Base-by-base conservation (phyloP, 2,329 filamentous ascomycete genomes). In the Aspergillus ustus region DNA sequence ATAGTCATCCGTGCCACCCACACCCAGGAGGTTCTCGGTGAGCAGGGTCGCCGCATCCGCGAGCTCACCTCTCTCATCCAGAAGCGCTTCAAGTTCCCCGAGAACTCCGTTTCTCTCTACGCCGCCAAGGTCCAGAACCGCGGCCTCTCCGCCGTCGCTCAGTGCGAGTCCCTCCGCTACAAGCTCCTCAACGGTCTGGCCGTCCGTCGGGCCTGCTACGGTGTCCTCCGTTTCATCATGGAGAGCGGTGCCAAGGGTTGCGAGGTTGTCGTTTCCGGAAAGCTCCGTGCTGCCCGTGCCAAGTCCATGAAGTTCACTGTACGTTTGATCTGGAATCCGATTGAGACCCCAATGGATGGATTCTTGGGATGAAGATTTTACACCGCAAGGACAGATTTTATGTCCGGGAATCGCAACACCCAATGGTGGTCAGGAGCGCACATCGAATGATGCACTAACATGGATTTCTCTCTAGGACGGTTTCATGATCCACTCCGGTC, bases 271-370 rank as follows among this genome's bases (percentile, higher is more conserved):
- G 95, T 99, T 73, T 97, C 93, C 74, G 95, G 95, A 83, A 99
- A 99, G 90, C 91, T 99, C 76, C 91, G 95, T 80, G 95, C 95
- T 82, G 95, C 95, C 78, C 93, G 95, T 87, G 95, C 95, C 84
- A 99, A 99, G 92, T 92, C 88, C 86, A 99, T 99, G 95, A 99
- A 99, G 91, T 99, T 99, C 91, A 99, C 95, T 83, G 93, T 89
- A 86, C 68, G 85, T 80, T 63, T 61, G 54, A 44, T 50, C 52
- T 48, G 44, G 19, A 37, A 44, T 2, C 45, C 44, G 43, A 20
- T 15, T 15, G 19, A 25, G 22, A 20, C 34, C 44, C 15, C 25
- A 49, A 37, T 37, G 49, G 60, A 29, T 45, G 25, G 40, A 37
- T 34, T 17, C 45, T 62, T 55, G 3, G 29, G 22, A 22, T 22